Percentiles rank a stretch among this genome's conserved stretches.
Evolutionary conservation across 2,329 filamentous ascomycete species (phyloP).

Genomic region (Microsporum ferrugineum): DNA sequence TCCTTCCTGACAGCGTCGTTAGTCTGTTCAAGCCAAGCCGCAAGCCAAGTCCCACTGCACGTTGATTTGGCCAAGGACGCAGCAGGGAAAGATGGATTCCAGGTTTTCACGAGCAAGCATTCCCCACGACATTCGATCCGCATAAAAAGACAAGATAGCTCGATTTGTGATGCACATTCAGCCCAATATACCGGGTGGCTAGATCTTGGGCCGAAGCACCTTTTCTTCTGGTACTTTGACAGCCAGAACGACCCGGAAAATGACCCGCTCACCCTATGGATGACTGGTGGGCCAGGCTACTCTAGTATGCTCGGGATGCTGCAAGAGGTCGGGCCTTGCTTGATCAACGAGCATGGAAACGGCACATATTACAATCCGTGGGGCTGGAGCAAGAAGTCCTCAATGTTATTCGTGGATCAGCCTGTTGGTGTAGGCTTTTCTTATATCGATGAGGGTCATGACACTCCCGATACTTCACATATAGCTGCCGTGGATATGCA

Average conservation of each 20-base stretch:
- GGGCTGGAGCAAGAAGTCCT: constrained; percentile 14
- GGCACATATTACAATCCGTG: constrained; percentile 19
- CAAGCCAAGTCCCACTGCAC: background rate
- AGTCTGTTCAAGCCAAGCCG: background rate
- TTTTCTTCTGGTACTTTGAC: constrained; percentile 40
- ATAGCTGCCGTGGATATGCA: constrained; percentile 38
- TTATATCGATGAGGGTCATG: constrained; percentile 25
- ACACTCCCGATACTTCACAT: constrained; percentile 28
- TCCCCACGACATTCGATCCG: constrained; percentile 13
- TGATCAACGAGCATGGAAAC: constrained; percentile 8
- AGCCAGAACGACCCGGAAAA: constrained; percentile 27
- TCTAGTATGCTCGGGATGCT: constrained; percentile 28
- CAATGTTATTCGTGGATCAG: constrained; percentile 26
- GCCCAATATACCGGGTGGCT: constrained; percentile 15
- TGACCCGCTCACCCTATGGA: constrained; percentile 31
- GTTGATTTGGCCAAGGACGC: background rate
- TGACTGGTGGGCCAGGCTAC: constrained; percentile 31
- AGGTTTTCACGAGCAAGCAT: constrained; percentile 6
- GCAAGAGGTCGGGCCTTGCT: constrained; percentile 28
- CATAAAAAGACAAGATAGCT: constrained; percentile 14
- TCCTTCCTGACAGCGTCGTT: background rate
- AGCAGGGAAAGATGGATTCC: background rate
- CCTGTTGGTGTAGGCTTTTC: constrained; percentile 31
- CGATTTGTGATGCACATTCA: constrained; percentile 14
- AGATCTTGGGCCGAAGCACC: constrained; percentile 27